phyloP scores from a whole-genome alignment of 345 rosid species.

The Gossypioides kirkii region DNA sequence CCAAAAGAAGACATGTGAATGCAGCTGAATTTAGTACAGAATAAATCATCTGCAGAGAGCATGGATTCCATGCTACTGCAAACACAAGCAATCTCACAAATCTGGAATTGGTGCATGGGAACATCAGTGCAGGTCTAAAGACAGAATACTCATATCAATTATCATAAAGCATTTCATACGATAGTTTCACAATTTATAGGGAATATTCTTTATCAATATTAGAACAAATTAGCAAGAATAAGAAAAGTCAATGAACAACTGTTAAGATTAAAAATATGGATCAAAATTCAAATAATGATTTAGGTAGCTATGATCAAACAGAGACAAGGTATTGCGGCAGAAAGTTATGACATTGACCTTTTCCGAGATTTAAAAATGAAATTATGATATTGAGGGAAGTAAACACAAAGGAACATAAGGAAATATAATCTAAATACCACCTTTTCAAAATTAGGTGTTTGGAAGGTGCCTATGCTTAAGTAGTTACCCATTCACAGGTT shows the following conservation, averaged over 20 bases:
- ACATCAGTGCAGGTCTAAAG: neutral
- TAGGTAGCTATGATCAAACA: neutral
- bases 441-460: neutral
- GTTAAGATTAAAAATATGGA: neutral
- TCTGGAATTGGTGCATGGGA: neutral
- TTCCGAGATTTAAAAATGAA: neutral
- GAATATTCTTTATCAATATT: neutral
- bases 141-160: constrained; percentile 1
- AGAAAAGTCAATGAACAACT: neutral
- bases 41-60: neutral
- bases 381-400: neutral
- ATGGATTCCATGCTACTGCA: neutral
- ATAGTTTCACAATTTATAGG: neutral
- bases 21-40: neutral
- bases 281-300: neutral
- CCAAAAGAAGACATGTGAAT: constrained; percentile 10
- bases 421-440: neutral
- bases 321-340: neutral
- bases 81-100: constrained; percentile 3
- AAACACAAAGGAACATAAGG: neutral
- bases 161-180: neutral
- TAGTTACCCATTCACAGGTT: constrained; percentile 2
- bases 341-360: neutral
- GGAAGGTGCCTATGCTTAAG: neutral
- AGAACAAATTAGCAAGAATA: neutral